These are phyloP conservation scores for Cadophora gregata DNA, from an alignment of 2,329 filamentous ascomycete genomes.

Conservation along the genomic window DNA sequence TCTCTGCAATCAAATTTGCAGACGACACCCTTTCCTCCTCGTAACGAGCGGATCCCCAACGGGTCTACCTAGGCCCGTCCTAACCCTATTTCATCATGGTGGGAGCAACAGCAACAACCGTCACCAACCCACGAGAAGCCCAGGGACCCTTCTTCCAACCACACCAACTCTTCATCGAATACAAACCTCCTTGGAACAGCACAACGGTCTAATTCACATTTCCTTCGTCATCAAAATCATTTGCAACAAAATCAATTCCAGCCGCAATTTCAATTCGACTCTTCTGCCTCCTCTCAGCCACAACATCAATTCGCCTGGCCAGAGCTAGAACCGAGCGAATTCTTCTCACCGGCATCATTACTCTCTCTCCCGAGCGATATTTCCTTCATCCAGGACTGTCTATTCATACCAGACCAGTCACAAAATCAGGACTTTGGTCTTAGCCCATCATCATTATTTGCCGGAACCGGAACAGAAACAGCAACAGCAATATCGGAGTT, in stretches of 20 bases:
- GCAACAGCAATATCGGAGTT: conserved; percentile 5
- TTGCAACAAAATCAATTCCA: conserved; percentile 3
- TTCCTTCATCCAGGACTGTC: not conserved
- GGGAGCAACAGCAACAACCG: conserved; percentile 11
- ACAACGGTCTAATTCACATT: conserved; percentile 15
- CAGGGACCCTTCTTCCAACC: conserved; percentile 19
- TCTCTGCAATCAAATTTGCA: conserved; percentile 21
- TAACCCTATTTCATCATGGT: conserved; percentile 21
- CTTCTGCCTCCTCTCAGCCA: conserved; percentile 1
- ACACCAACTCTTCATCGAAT: conserved; percentile 12
- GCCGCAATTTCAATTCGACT: conserved; percentile 3
- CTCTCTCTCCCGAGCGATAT: conserved; percentile 9
- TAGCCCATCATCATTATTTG: not conserved
- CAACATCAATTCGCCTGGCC: conserved; percentile 15
- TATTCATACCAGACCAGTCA: not conserved
- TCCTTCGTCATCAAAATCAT: conserved; percentile 3
- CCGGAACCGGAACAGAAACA: not conserved
- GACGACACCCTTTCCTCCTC: conserved; percentile 6
- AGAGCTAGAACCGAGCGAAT: conserved; percentile 11
- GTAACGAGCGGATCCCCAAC: conserved; percentile 2
- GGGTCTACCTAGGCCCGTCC: conserved; percentile 25
- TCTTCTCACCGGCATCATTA: conserved; percentile 2
- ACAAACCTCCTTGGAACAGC: conserved; percentile 21
- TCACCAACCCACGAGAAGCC: not conserved
- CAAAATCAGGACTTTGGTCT: conserved; percentile 2